These are phyloP conservation scores for Candida wancherniae DNA, from an alignment of 805 yeast species.

Conservation along the genomic window DNA sequence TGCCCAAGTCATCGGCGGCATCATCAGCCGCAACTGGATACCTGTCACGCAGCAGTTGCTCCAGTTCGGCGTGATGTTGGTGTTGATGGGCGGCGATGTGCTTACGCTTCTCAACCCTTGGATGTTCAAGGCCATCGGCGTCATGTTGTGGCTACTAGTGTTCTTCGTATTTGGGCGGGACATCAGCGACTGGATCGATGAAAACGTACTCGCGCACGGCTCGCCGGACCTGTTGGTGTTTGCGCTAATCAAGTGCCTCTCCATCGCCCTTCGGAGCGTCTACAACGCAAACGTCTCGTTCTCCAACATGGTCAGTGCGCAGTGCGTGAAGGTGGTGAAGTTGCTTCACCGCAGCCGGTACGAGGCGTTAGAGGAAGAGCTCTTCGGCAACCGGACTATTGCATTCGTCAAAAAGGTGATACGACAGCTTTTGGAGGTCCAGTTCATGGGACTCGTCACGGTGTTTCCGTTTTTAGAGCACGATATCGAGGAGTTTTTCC, in stretches of 20 bases:
- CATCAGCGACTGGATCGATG: constrained; percentile 14
- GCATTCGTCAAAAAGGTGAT: constrained; percentile 2
- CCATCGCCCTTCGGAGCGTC: constrained; percentile 5
- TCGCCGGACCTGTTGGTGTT: constrained; percentile 7
- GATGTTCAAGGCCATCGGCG: constrained; percentile 1
- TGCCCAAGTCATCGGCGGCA: background rate
- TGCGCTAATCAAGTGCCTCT: constrained; percentile 2
- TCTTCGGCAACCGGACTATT: background rate
- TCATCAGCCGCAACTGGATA: constrained; percentile 4
- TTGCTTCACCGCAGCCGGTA: constrained; percentile 7
- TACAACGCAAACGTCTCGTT: constrained; percentile 1
- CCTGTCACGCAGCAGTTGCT: constrained; percentile 3
- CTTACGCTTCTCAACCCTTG: constrained; percentile 4
- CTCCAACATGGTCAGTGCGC: background rate
- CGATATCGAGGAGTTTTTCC: background rate
- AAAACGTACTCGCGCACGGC: constrained; percentile 5
- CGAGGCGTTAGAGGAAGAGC: constrained; percentile 4
- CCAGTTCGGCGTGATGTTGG: constrained; percentile 5
- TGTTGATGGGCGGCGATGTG: constrained; percentile 7
- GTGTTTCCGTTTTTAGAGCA: constrained; percentile 2
- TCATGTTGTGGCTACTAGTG: constrained; percentile 3
- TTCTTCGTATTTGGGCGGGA: constrained; percentile 11
- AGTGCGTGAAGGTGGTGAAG: constrained; percentile 1
- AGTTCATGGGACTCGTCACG: constrained; percentile 2
- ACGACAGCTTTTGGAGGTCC: constrained; percentile 1